Conservation (phyloP, 345 rosid genomes). For the Sisymbrium altissimum region DNA sequence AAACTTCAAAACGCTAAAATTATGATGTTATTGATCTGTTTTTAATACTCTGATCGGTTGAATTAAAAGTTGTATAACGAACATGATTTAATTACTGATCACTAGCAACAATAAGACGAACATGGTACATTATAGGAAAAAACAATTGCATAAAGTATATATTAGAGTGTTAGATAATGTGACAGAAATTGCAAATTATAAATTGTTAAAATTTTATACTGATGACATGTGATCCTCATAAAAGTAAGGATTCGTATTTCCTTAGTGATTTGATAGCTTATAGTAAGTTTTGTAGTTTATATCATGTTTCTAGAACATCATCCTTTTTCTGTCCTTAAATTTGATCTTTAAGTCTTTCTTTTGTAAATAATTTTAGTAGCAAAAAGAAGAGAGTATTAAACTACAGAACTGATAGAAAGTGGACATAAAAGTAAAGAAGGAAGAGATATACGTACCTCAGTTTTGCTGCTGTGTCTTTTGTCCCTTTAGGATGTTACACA, state of each 20-base stretch:
- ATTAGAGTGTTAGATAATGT: background rate
- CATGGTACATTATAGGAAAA: background rate
- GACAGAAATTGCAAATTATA: background rate
- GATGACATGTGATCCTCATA: background rate
- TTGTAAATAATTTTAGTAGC: background rate
- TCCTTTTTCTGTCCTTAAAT: background rate
- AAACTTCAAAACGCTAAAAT: background rate
- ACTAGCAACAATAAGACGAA: background rate
- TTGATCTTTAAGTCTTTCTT: background rate
- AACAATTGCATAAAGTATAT: background rate
- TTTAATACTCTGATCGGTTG: background rate
- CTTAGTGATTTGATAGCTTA: background rate
- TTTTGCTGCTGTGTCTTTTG: background rate
- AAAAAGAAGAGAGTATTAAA: too few species aligned
- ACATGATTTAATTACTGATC: background rate
- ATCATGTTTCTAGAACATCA: background rate
- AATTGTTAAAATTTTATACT: background rate
- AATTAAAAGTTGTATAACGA: background rate
- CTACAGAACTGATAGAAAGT: slow-evolving; percentile 3
- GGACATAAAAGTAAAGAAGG: background rate
- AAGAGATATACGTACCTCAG: background rate
- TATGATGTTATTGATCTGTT: background rate
- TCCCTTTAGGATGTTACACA: background rate
- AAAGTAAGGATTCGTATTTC: background rate
- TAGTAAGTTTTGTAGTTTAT: background rate